Evolutionary conservation across 2,329 filamentous ascomycete species (phyloP).

Genomic region (Didymella arachidicola): DNA sequence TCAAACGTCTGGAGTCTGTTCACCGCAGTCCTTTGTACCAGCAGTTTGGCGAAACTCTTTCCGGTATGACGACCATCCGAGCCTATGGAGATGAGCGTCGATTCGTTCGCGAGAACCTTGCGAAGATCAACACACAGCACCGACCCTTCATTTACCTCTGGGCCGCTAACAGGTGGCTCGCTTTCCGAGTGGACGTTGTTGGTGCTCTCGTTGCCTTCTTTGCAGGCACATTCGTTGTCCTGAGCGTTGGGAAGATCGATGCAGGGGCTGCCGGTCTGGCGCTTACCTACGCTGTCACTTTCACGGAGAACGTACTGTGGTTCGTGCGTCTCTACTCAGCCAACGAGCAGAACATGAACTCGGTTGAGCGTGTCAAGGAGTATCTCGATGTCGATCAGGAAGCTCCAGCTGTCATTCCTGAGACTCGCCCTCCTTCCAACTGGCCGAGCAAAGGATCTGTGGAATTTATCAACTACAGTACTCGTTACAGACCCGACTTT

Average conservation of each 20-base stretch:
- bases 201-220: slow-evolving; percentile 94
- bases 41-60: slow-evolving; percentile 95
- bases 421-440: slow-evolving; percentile 76
- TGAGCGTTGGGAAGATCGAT: slow-evolving; percentile 83
- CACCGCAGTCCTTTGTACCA: slow-evolving; percentile 96
- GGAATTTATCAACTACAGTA: slow-evolving; percentile 88
- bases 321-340: slow-evolving; percentile 90
- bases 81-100: slow-evolving; percentile 93
- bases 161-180: slow-evolving; percentile 96
- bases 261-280: slow-evolving; percentile 92
- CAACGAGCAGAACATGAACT: slow-evolving; percentile 99
- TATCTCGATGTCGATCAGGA: slow-evolving; percentile 97
- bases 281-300: slow-evolving; percentile 93
- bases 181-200: slow-evolving; percentile 87
- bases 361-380: slow-evolving; percentile 95
- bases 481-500: slow-evolving; percentile 85
- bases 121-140: slow-evolving; percentile 86
- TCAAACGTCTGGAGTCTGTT: slow-evolving; percentile 93
- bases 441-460: slow-evolving; percentile 90
- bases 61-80: slow-evolving; percentile 94
- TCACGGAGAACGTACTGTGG: slow-evolving; percentile 97
- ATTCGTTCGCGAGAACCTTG: slow-evolving; percentile 90
- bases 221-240: slow-evolving; percentile 87
- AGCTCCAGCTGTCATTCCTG: slow-evolving; percentile 77
- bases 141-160: slow-evolving; percentile 96